phyloP scores from a whole-genome alignment of 345 rosid genomes.

The Brassica napus region Da-Ae NC_063435.1:26205001-26205500 shows the following conservation, averaged over 20 bases:
- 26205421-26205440: neutral
- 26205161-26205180: constrained; percentile 21
- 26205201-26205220: constrained; percentile 15
- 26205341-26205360: neutral
- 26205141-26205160: neutral
- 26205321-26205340: constrained; percentile 7
- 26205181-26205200: constrained; percentile 21
- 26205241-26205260: constrained; percentile 13
- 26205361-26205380: neutral
- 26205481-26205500: neutral
- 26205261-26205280: neutral
- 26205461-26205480: neutral
- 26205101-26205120: neutral
- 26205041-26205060: constrained; percentile 45
- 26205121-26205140: neutral
- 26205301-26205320: neutral
- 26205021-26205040: constrained; percentile 46
- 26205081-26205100: neutral
- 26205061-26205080: constrained; percentile 39
- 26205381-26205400: neutral
- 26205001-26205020: constrained; percentile 52
- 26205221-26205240: neutral
- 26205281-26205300: neutral
- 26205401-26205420: neutral
- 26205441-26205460: neutral